Conservation (phyloP, 2,329 filamentous ascomycete genomes). For the Chalaropsis thielavioides region DNA sequence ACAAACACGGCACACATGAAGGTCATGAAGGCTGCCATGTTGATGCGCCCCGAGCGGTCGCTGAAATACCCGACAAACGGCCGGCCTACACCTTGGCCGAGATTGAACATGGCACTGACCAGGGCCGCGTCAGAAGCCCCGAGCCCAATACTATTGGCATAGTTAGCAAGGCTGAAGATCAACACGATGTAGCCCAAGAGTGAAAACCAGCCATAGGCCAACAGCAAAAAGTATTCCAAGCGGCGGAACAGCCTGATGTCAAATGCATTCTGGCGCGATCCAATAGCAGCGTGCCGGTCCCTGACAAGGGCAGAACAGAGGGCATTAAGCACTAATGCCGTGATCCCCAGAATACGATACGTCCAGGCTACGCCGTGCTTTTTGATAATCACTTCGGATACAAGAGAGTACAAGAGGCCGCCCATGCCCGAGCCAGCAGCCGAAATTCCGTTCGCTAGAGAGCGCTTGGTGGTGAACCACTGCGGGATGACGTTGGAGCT, state of each 20-base stretch:
- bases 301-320: conserved; percentile 47
- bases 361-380: conserved; percentile 51
- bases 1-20: conserved; percentile 49
- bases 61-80: conserved; percentile 60
- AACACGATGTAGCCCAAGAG: conserved; percentile 62
- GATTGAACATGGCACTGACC: conserved; percentile 58
- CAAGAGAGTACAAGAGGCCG: conserved; percentile 55
- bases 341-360: conserved; percentile 49
- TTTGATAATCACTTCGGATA: conserved; percentile 52
- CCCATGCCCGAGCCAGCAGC: conserved; percentile 60
- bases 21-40: conserved; percentile 53
- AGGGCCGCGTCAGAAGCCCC: conserved; percentile 52
- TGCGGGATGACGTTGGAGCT: conserved; percentile 54
- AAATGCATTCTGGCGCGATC: conserved; percentile 52
- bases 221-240: conserved; percentile 47
- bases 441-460: conserved; percentile 53
- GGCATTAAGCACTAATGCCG: conserved; percentile 49
- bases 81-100: conserved; percentile 51
- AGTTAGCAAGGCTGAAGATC: conserved; percentile 64
- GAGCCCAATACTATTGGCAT: conserved; percentile 53
- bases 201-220: conserved; percentile 55
- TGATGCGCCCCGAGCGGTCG: conserved; percentile 55
- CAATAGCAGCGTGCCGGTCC: conserved; percentile 59
- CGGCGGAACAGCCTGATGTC: conserved; percentile 47
- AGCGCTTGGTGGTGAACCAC: conserved; percentile 56